phyloP scores from a whole-genome alignment of 345 rosid genomes.

The Garcia nutans region DNA sequence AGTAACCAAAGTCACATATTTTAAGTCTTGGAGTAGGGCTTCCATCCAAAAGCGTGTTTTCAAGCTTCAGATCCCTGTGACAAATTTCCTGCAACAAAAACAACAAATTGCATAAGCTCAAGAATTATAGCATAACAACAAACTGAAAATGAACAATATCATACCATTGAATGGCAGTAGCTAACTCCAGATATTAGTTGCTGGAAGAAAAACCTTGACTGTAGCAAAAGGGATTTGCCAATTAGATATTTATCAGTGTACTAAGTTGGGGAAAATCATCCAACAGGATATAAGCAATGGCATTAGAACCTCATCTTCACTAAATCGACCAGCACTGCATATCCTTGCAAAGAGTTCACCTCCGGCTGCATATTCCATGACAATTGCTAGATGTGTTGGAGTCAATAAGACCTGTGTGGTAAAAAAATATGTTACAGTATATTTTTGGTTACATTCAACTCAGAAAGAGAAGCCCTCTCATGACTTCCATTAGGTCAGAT shows the following conservation, averaged over 20 bases:
- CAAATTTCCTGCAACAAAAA: slow-evolving; percentile 50
- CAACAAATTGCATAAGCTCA: neutral
- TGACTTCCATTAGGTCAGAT: neutral
- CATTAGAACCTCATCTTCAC: slow-evolving; percentile 78
- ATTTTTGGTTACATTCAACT: neutral
- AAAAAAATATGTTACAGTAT: neutral
- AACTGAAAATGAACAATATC: neutral
- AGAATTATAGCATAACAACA: neutral
- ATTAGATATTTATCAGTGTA: neutral
- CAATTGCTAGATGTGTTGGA: slow-evolving; percentile 76
- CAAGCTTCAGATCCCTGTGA: slow-evolving; percentile 61
- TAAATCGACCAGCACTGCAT: slow-evolving; percentile 82
- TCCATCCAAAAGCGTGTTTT: slow-evolving; percentile 62
- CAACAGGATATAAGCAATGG: slow-evolving; percentile 13
- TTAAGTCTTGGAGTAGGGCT: slow-evolving; percentile 58
- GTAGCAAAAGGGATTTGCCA: slow-evolving; percentile 3
- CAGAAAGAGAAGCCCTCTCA: neutral
- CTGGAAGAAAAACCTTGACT: slow-evolving; percentile 89
- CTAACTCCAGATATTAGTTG: slow-evolving; percentile 90
- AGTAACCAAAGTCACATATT: slow-evolving; percentile 64
- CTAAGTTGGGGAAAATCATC: neutral
- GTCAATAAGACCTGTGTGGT: slow-evolving; percentile 59
- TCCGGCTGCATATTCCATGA: slow-evolving; percentile 90
- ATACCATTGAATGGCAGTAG: slow-evolving; percentile 85
- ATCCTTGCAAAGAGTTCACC: slow-evolving; percentile 84